Evolutionary conservation across 2,329 filamentous ascomycete species (phyloP), one percentile per base, ranked within the genome.

Genomic region (Mariannaea sp.): DNA sequence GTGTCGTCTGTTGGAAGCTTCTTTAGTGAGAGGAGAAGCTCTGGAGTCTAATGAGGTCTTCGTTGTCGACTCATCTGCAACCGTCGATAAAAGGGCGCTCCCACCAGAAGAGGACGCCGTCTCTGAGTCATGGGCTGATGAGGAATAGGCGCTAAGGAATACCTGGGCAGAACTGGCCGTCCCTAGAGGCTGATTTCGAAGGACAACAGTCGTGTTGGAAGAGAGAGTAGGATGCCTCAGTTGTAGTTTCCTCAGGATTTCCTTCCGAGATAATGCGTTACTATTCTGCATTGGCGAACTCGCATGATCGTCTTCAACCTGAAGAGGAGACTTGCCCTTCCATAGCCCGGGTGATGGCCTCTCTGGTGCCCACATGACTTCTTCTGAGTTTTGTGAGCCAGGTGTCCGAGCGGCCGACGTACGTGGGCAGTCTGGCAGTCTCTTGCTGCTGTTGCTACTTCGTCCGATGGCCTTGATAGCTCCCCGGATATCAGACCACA

Each of bases 11-110:
- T 59, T 63, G 22, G 57, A 26, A 19, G 55, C 56, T 27, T 60
- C 58, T 40, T 64, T 66, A 20, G 59, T 57, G 4, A 57, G 54
- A 3, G 59, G 49, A 3, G 66, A 67, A 13, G 65, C 44, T 7
- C 61, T 56, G 7, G 72, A 72, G 27, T 73, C 70, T 4, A 70
- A n/a, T 10, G 70, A 73, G 1, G 68, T 70, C 41, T 70, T 71
- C n/a, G 58, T 58, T 0, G 71, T 71, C 12, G 66, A 68, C 35
- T 59, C 59, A 24, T 68, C 62, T 7, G 56, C 62, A 1, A 52
- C 17, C 16, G 53, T 55, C 10, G 65, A 70, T 30, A 58, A 49
- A 36, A 64, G 66, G 27, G 60, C 63, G 42, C 65, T 69, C 14
- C 53, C 45, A 22, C 58, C 55, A 8, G 69, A 70, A n/a, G 69